Evolutionary conservation across 1,139 yeast genomes (phyloP).

Genomic region (Magnusiomyces tetraspermus): DNA sequence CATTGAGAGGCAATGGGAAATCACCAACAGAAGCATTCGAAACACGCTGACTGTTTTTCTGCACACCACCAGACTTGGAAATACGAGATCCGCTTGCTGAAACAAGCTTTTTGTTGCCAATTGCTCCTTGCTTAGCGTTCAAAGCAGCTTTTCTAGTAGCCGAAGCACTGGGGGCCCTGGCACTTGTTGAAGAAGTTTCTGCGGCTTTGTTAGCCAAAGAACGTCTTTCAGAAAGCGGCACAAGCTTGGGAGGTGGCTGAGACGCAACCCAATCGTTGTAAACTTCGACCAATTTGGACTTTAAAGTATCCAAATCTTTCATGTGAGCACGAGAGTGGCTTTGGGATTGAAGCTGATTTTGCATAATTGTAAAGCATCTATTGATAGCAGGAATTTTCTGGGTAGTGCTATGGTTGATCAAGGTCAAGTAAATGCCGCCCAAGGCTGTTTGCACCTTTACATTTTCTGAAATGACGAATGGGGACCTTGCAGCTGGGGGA

Average conservation of each 20-base stretch:
- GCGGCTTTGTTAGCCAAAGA: not conserved
- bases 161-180: not conserved
- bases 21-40: not conserved
- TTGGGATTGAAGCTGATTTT: not conserved
- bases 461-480: constrained; percentile 1
- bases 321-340: not conserved
- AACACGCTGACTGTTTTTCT: not conserved
- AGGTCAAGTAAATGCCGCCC: constrained; percentile 4
- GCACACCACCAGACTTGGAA: not conserved
- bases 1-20: not conserved
- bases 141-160: not conserved
- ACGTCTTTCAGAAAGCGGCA: not conserved
- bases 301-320: not conserved
- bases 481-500: not conserved
- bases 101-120: not conserved
- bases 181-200: not conserved
- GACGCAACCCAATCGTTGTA: constrained; percentile 3
- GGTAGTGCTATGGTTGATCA: constrained; percentile 1
- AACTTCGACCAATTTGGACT: not conserved
- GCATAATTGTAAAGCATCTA: not conserved
- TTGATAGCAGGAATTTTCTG: constrained; percentile 2
- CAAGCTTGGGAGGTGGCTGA: not conserved
- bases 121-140: not conserved
- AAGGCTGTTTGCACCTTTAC: not conserved
- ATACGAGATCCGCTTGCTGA: not conserved